Evolutionary conservation across 192 early-diverging fungal genomes (phyloP), one percentile per base, ranked within the genome.

Genomic region (Backusella morwellensis): DNA sequence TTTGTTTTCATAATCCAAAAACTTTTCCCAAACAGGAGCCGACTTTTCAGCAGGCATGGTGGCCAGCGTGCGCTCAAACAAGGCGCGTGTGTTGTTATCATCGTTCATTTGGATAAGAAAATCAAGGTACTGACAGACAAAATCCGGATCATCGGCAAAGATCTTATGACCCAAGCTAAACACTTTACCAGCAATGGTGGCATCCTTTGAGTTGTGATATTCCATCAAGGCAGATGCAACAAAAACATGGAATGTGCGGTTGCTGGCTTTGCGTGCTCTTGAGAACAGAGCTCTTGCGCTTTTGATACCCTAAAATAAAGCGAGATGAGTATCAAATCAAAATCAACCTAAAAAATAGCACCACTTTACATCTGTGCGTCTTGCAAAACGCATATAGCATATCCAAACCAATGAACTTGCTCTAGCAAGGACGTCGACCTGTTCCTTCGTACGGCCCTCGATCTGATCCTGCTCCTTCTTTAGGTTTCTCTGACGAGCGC

Each of bases 201-300:
- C 81, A 74, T 96, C 93, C 85, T 97, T 97, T 66, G 89, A 95
- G 72, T 92, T 90, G 78, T 97, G 92, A 81, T 95, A 95, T 83
- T 99, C 97, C 94, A 97, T 94, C 42, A 96, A 77, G 11, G 96
- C 97, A 42, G 91, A 91, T 2, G 94, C 90, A n/a, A 94, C 92
- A 82, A 86, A 96, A n/a, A 97, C 86, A 76, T 97, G 96, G 78
- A 94, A 92, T 6, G 93, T 94, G 47, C 92, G 88, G 52, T 93
- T 85, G 2, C 82, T 82, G 7, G 91, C 86, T 40, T 96, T 95
- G 63, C 95, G 88, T 19, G 92, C 93, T 68, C 90, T 88, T 14
- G 87, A 88, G 83, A 99, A 95, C 9, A 97, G 81, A 40, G 87
- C 79, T 29, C 97, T 86, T 12, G 92, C 93, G 17, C 83, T 85